These are phyloP conservation scores for Hypoxylon sp. DNA, from an alignment of 2,329 filamentous ascomycete species.

Conservation along the genomic window DNA sequence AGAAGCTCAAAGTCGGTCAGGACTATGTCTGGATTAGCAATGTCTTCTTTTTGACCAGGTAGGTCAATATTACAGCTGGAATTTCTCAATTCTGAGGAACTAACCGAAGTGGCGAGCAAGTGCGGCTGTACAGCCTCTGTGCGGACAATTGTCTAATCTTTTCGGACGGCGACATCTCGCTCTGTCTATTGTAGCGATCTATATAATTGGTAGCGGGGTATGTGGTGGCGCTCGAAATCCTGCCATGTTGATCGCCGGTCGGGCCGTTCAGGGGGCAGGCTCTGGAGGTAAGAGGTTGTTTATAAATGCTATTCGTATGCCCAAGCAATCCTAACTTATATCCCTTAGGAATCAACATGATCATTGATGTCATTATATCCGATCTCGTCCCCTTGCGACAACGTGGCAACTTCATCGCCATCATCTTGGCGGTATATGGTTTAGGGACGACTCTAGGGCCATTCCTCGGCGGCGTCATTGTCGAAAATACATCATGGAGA, in stretches of 20 bases:
- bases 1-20: conserved; percentile 45
- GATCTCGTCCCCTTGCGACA: conserved; percentile 66
- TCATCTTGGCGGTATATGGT: conserved; percentile 43
- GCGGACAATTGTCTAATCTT: conserved; percentile 62
- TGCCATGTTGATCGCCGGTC: conserved; percentile 60
- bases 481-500: conserved; percentile 45
- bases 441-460: conserved; percentile 46
- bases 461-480: conserved; percentile 45
- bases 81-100: background rate
- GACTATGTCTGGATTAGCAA: conserved; percentile 53
- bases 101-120: conserved; percentile 26
- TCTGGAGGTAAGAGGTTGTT: conserved; percentile 31
- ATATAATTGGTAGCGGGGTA: conserved; percentile 63
- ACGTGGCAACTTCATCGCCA: conserved; percentile 59
- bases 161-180: conserved; percentile 61
- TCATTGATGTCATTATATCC: conserved; percentile 64
- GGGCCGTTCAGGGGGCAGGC: conserved; percentile 60
- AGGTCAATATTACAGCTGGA: background rate
- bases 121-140: conserved; percentile 62
- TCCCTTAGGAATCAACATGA: conserved; percentile 52
- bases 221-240: conserved; percentile 59
- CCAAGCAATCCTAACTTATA: background rate
- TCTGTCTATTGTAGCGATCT: conserved; percentile 58
- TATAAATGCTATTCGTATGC: background rate
- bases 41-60: conserved; percentile 52